Conservation (phyloP, 768 basidiomycete species). For the Holtermannia corniformis region DNA sequence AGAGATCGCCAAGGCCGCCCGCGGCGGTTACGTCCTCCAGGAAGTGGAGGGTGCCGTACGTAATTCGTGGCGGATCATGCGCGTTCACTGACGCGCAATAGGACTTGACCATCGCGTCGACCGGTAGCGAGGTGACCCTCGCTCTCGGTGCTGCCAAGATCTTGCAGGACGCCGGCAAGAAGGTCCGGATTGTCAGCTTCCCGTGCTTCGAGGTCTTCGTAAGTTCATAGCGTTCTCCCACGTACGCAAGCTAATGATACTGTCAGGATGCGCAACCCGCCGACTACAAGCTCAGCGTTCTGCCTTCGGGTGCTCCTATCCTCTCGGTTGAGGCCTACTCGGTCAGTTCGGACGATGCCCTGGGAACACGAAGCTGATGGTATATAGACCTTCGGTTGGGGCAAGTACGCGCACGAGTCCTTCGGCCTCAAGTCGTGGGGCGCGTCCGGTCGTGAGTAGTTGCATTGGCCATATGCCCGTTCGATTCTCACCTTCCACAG, state of each 20-base stretch:
- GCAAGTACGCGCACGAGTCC: constrained; percentile 76
- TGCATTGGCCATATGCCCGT: neutral
- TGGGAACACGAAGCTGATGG: neutral
- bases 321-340: constrained; percentile 75
- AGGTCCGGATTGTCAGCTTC: constrained; percentile 71
- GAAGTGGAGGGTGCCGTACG: constrained; percentile 55
- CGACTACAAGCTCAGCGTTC: constrained; percentile 70
- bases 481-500: neutral
- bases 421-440: constrained; percentile 58
- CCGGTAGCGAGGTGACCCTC: constrained; percentile 80
- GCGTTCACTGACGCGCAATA: neutral
- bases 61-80: neutral
- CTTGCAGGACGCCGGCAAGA: constrained; percentile 67
- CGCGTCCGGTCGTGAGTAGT: constrained; percentile 56
- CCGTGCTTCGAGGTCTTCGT: constrained; percentile 75
- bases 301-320: constrained; percentile 82
- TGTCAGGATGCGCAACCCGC: constrained; percentile 57
- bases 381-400: constrained; percentile 70
- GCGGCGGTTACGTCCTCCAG: constrained; percentile 81
- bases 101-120: constrained; percentile 78
- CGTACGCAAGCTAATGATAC: neutral
- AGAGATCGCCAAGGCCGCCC: constrained; percentile 67
- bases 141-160: constrained; percentile 75
- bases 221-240: constrained; percentile 2
- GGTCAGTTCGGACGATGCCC: neutral